Evolutionary conservation across 805 yeast genomes (phyloP), one percentile per base, ranked within the genome.

Genomic region (Candida montana): DNA sequence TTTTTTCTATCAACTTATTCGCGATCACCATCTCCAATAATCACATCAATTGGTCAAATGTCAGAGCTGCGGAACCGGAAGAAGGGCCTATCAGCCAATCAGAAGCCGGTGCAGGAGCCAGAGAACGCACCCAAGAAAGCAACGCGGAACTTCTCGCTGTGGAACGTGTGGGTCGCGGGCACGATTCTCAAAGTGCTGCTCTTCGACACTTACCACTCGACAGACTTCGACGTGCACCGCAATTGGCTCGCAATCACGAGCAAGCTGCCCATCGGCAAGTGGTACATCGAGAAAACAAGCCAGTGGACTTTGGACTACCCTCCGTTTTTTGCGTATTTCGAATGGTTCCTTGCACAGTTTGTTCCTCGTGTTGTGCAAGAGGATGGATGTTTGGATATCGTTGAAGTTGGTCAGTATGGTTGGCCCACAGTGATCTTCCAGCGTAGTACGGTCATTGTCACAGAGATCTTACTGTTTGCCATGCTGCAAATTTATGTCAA

Each of bases 231-330:
- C 59, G 99, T 93, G 19, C 99, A 93, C 62, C 69, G 99, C 44
- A 93, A 93, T 58, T 93, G 99, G 99, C 72, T 93, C 17, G 95
- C 99, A 0, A 82, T 93, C 37, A 91, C 98, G 1, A 65, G 79
- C 52, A 71, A 72, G 5, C 63, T 90, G 16, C 97, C 97, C 0
- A 37, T 90, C 15, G 64, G 64, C 13, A 59, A 83, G 41, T 93
- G 99, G 99, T 93, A 93, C 58, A 59, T 71, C 32, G 96, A 93
- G 49, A 62, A 69, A 35, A 78, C 87, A 0, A 74, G 77, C 34
- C 89, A 84, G 57, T 93, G 98, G 97, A 93, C 98, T 0, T 66
- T 93, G 31, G 99, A 93, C 61, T 93, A 91, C 63, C 99, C 99
- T 10, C 99, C 99, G 0, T 86, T 89, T 54, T 93, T 93, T 63